Evolutionary conservation across 2,329 filamentous ascomycete species (phyloP).

Genomic region (Myriangium duriaei): DNA sequence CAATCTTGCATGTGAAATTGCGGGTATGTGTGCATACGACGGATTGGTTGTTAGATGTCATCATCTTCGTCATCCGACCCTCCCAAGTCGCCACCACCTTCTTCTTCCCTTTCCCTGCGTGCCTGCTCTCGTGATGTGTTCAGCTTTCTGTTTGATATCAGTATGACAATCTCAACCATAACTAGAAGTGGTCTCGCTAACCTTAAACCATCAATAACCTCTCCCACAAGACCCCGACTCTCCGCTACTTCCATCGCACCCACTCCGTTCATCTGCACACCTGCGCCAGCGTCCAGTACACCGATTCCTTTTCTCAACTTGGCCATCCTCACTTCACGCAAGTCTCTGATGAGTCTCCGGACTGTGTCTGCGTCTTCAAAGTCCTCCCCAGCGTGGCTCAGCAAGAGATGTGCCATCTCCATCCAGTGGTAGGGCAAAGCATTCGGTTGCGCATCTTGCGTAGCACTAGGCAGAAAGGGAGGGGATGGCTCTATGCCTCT

Average conservation of each 20-base stretch:
- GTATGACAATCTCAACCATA: conserved; percentile 10
- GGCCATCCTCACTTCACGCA: conserved; percentile 77
- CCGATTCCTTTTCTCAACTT: conserved; percentile 71
- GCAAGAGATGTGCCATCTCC: conserved; percentile 74
- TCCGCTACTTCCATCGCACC: conserved; percentile 90
- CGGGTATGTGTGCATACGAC: neutral
- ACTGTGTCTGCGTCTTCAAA: conserved; percentile 62
- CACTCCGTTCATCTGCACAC: conserved; percentile 67
- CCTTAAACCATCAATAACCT: conserved; percentile 75
- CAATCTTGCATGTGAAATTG: too few relatives aligned
- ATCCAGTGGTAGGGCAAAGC: conserved; percentile 91
- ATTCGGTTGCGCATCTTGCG: conserved; percentile 54
- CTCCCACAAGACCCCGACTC: conserved; percentile 67
- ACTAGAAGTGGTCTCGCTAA: conserved; percentile 18
- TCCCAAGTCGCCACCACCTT: conserved; percentile 46
- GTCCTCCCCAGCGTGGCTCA: conserved; percentile 77
- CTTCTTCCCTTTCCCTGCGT: conserved; percentile 63
- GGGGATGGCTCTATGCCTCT: conserved; percentile 32
- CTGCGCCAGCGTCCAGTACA: conserved; percentile 56
- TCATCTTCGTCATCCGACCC: conserved; percentile 48
- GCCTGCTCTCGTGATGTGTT: conserved; percentile 68
- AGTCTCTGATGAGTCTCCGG: conserved; percentile 61
- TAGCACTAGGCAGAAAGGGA: conserved; percentile 62
- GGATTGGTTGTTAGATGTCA: conserved; percentile 33
- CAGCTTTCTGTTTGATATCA: conserved; percentile 46